A percentile compares a stretch with the other conserved stretches of the same genome.
Evolutionary conservation across 106 monocot species (phyloP).

Genomic region (Dioscorea zingiberensis): DNA sequence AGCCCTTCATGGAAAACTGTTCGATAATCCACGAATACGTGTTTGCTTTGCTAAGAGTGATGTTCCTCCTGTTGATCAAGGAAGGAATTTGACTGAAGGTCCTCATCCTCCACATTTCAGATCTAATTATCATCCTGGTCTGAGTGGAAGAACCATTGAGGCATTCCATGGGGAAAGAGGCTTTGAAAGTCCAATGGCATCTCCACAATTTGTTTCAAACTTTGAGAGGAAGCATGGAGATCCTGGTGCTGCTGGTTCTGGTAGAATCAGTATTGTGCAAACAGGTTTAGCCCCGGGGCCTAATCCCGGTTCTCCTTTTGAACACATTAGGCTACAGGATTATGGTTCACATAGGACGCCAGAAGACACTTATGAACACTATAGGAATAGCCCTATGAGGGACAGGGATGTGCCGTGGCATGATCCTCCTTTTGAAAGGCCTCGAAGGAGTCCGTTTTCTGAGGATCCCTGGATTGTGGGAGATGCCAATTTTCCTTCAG

Average conservation of each 20-base stretch:
- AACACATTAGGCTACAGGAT: conserved; percentile 33
- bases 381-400: conserved; percentile 33
- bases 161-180: conserved; percentile 22
- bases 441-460: conserved; percentile 25
- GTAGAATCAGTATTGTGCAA: conserved; percentile 15
- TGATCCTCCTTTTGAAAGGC: conserved; percentile 48
- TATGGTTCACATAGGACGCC: conserved; percentile 24
- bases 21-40: conserved; percentile 69
- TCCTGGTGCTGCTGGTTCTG: conserved; percentile 13
- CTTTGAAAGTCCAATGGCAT: conserved; percentile 39
- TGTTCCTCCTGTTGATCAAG: conserved; percentile 26
- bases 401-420: conserved; percentile 32
- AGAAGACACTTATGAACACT: conserved; percentile 39
- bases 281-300: conserved; percentile 14
- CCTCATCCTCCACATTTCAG: conserved; percentile 17
- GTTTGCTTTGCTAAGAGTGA: conserved; percentile 86
- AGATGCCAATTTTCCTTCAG: conserved; percentile 35
- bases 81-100: conserved; percentile 15
- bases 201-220: conserved; percentile 34
- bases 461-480: conserved; percentile 46
- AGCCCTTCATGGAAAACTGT: conserved; percentile 85
- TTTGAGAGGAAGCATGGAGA: conserved; percentile 40
- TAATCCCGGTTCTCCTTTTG: conserved; percentile 17
- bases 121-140: conserved; percentile 18
- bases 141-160: conserved; percentile 23